These are phyloP conservation scores for Taphrina communis DNA, from an alignment of 1,139 yeast genomes.

Conservation along the genomic window DNA sequence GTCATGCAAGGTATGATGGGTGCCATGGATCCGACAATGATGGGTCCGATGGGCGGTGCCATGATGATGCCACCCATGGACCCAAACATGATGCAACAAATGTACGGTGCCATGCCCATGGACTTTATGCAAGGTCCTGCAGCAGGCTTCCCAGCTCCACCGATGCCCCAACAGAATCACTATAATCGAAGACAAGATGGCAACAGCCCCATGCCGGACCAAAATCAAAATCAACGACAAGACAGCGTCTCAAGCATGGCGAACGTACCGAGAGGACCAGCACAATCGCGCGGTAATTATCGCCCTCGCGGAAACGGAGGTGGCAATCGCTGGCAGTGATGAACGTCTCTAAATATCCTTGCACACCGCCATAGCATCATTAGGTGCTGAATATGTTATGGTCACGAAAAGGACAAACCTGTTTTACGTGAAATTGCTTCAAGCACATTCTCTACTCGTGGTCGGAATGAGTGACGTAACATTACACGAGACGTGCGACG, in stretches of 20 bases:
- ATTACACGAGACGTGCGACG: too few relatives aligned
- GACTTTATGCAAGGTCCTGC: constrained; percentile 25
- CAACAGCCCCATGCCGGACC: background rate
- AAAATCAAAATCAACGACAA: constrained; percentile 8
- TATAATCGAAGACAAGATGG: constrained; percentile 10
- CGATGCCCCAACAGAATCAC: constrained; percentile 14
- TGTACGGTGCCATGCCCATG: constrained; percentile 29
- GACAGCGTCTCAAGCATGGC: constrained; percentile 11
- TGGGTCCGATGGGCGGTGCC: constrained; percentile 38
- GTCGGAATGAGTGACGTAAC: too few relatives aligned
- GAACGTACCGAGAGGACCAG: constrained; percentile 24
- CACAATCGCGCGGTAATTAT: constrained; percentile 8
- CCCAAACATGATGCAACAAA: constrained; percentile 33
- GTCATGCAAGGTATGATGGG: constrained; percentile 49
- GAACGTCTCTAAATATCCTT: too few relatives aligned
- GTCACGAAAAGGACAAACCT: too few relatives aligned
- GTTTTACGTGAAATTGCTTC: too few relatives aligned
- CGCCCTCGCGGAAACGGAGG: constrained; percentile 14
- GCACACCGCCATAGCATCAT: too few relatives aligned
- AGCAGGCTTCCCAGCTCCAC: background rate
- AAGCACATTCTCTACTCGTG: too few relatives aligned
- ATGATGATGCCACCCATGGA: constrained; percentile 43
- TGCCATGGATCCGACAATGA: constrained; percentile 39
- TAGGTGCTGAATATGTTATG: too few relatives aligned
- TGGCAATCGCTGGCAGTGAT: constrained; percentile 21